These are phyloP conservation scores for Rhizoctonia solani DNA, from an alignment of 1,284 basidiomycete genomes.

Conservation along the genomic window DNA sequence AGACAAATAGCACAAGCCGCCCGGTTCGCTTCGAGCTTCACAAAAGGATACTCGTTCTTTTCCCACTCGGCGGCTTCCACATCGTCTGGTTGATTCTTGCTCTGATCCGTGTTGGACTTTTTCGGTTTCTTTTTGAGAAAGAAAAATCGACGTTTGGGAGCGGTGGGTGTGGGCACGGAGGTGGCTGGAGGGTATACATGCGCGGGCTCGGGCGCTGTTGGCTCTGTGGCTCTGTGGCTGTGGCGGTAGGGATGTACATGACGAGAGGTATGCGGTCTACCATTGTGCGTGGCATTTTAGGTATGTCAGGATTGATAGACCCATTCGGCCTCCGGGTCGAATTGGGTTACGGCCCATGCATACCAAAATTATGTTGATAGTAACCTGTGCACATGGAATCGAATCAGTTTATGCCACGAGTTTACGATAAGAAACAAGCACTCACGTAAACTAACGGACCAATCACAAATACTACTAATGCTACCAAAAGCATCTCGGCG, in stretches of 20 bases:
- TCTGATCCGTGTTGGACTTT: constrained; percentile 41
- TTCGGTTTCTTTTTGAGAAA: constrained; percentile 34
- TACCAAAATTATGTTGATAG: constrained; percentile 71
- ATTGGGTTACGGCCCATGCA: constrained; percentile 66
- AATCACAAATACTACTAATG: constrained; percentile 72
- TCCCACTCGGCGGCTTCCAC: constrained; percentile 58
- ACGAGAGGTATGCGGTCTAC: constrained; percentile 80
- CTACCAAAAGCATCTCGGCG: constrained; percentile 70
- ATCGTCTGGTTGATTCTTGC: constrained; percentile 43
- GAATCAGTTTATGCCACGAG: too few relatives aligned
- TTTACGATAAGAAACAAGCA: too few relatives aligned
- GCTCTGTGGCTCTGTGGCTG: constrained; percentile 17
- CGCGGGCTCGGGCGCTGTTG: too few relatives aligned
- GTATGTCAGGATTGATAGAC: constrained; percentile 73
- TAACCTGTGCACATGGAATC: constrained; percentile 52
- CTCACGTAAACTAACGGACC: constrained; percentile 75
- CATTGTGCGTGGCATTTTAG: constrained; percentile 65
- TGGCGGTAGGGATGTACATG: constrained; percentile 60
- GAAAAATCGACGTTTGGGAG: constrained; percentile 45
- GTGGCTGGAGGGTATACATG: too few relatives aligned
- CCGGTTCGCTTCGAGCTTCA: constrained; percentile 74
- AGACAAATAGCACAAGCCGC: constrained; percentile 81
- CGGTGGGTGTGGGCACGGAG: constrained; percentile 50
- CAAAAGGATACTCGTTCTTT: constrained; percentile 59
- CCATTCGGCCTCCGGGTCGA: constrained; percentile 21